These are phyloP conservation scores for Rhipidocladum racemiflorum DNA, from an alignment of 176 grass and related monocot species.

Conservation along the genomic window DNA sequence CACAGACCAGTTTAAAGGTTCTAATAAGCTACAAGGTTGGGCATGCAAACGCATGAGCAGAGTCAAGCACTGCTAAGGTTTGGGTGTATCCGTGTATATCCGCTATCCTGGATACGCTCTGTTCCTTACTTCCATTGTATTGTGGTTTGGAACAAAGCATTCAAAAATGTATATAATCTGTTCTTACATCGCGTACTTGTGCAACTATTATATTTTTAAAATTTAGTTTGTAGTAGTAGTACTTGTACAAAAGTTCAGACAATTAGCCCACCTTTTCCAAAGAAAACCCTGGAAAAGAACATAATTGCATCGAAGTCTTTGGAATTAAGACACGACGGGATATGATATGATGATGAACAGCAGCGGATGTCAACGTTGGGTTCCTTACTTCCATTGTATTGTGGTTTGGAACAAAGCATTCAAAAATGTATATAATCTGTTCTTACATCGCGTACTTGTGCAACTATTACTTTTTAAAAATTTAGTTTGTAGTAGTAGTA, in stretches of 20 bases:
- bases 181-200: neutral
- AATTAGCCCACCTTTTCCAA: neutral
- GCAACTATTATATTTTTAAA: neutral
- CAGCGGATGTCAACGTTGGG: too few species aligned
- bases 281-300: neutral
- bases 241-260: neutral
- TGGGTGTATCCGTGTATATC: slow-evolving; percentile 5
- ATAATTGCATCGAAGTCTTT: neutral
- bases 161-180: neutral
- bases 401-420: neutral
- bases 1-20: neutral
- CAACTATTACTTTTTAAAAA: neutral
- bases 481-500: neutral
- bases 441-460: neutral
- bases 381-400: neutral
- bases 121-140: neutral
- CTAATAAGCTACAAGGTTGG: neutral
- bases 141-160: neutral
- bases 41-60: neutral
- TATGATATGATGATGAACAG: neutral
- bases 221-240: neutral
- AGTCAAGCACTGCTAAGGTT: neutral
- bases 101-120: neutral
- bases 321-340: too few species aligned
- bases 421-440: neutral